These are phyloP conservation scores for Collariella sp. DNA, from an alignment of 495 filamentous ascomycete genomes.

Conservation along the genomic window DNA sequence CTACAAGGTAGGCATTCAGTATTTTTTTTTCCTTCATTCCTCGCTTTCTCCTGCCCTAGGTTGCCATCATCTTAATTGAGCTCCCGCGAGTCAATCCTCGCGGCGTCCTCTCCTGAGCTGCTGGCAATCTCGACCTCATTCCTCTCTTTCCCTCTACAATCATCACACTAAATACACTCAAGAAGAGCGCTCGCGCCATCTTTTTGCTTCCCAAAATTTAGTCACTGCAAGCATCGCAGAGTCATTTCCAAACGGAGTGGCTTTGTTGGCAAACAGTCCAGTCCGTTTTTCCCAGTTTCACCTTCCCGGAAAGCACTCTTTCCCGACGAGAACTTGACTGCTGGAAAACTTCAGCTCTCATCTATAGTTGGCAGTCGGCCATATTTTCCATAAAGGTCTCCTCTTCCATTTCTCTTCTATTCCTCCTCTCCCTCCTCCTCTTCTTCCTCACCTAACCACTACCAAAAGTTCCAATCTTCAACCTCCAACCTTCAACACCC, in stretches of 20 bases:
- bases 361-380: not conserved
- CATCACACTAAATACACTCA: not conserved
- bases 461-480: not conserved
- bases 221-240: not conserved
- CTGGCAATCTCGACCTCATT: not conserved
- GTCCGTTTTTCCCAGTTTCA: not conserved
- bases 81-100: not conserved
- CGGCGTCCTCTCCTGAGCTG: not conserved
- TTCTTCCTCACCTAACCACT: not conserved
- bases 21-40: not conserved
- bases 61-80: not conserved
- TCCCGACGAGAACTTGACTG: not conserved
- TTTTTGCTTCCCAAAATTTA: not conserved
- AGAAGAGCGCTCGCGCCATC: not conserved
- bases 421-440: not conserved
- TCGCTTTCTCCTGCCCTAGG: not conserved
- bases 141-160: not conserved
- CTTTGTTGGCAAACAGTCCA: constrained; percentile 5
- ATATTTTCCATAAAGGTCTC: not conserved
- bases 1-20: not conserved
- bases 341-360: not conserved
- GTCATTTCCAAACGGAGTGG: not conserved
- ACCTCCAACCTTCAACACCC: no score
- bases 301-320: not conserved
- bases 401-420: not conserved